Conservation (phyloP, 163 green algal genomes). For the Chlamydomonas reinhardtii region DNA sequence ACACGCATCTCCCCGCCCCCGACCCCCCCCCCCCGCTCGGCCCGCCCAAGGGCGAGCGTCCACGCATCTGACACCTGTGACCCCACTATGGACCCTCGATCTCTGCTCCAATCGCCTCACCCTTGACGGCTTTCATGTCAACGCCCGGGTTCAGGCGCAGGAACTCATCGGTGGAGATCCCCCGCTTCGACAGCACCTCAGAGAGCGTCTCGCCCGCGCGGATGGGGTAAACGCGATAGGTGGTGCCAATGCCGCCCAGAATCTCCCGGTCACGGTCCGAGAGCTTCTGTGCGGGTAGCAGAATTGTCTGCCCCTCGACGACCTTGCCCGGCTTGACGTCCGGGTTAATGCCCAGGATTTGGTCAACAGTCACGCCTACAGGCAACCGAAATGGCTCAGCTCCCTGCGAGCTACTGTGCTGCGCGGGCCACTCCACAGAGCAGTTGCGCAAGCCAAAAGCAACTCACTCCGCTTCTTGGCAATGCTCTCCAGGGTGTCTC, state of each 20-base stretch:
- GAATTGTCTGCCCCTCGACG: conserved; percentile 81
- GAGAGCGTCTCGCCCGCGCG: conserved; percentile 59
- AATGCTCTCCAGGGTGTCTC: conserved; percentile 86
- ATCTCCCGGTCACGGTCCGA: conserved; percentile 89
- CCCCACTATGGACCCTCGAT: not conserved
- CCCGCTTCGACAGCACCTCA: conserved; percentile 85
- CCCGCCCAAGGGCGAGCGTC: too few relatives aligned
- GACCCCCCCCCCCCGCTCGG: too few relatives aligned
- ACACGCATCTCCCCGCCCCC: too few relatives aligned
- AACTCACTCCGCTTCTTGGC: conserved; percentile 83
- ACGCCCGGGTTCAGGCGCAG: conserved; percentile 82
- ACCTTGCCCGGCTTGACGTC: conserved; percentile 55
- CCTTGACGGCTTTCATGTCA: conserved; percentile 68
- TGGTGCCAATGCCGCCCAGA: conserved; percentile 80
- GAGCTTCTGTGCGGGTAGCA: conserved; percentile 85
- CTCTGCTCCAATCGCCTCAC: not conserved
- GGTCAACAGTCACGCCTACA: conserved; percentile 47
- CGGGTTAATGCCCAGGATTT: conserved; percentile 53
- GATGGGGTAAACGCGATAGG: conserved; percentile 74
- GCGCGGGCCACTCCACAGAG: too few relatives aligned
- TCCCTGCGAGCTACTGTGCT: too few relatives aligned
- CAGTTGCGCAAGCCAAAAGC: not conserved
- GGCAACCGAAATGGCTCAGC: not conserved
- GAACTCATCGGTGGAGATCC: conserved; percentile 82
- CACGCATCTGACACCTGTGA: not conserved